Base-by-base conservation (phyloP, 306 rosid genomes). In the Cajanus cajan region DNA sequence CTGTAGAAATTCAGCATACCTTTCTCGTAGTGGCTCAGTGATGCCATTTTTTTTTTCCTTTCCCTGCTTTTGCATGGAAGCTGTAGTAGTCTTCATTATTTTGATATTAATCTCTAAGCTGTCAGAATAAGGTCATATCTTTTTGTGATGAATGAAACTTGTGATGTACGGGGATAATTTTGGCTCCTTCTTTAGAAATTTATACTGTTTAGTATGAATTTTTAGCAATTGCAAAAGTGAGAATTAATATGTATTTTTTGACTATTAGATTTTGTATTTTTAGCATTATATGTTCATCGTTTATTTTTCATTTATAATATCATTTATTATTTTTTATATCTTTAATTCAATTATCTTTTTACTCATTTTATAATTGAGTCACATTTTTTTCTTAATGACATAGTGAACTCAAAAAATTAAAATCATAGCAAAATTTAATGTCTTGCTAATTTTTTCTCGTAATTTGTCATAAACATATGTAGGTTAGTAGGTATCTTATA, bases 1-100 rank as follows among this genome's bases (percentile, higher is more conserved):
- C 4, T 25, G 34, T 41, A 43, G 58, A 15, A 8, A 74, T 59
- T 74, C 12, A 40, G 25, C 16, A n/a, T n/a, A n/a, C n/a, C n/a
- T 4, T 19, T 45, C 14, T 34, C 13, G 36, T 1, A 7, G 39
- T 63, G 39, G 24, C 52, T 19, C 33, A 50, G 13, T 51, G 68
- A 65, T 63, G 41, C 33, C 71, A 54, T 28, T 28, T 28, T 11
- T 68, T 45, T 61, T 66, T 16, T 73, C 64, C 7, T 76, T 71
- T 51, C 44, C 24, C 19, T 41, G 57, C 25, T 24, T 74, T 65
- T 54, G 72, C 44, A 47, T 25, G 36, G n/a, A 64, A 44, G 71
- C 64, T 71, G 62, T 19, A 12, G n/a, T 40, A 9, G 39, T 64
- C 13, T 9, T n/a, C 58, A 36, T 34, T 55, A 28, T 68, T n/a